Evolutionary conservation across 192 early-diverging fungal genomes (phyloP).

Genomic region (Umbelopsis vinacea): DNA sequence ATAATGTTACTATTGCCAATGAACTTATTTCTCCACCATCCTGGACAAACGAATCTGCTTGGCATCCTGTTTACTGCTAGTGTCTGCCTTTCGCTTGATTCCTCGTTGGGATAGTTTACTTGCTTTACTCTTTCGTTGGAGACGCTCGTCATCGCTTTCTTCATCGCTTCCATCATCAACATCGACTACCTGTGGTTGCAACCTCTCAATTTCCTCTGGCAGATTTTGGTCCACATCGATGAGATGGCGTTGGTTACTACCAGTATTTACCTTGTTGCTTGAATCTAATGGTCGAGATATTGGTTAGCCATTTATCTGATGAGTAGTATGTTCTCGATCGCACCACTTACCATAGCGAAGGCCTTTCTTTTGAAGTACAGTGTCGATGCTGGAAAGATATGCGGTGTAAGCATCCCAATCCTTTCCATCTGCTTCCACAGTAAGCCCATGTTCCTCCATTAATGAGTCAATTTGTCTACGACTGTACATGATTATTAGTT

Average conservation of each 20-base stretch:
- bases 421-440: conserved; percentile 25
- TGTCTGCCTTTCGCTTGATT: conserved; percentile 13
- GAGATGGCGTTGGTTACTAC: not conserved
- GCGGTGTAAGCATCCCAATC: conserved; percentile 48
- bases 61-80: not conserved
- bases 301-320: not conserved
- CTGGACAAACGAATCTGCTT: conserved; percentile 17
- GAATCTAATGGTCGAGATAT: not conserved
- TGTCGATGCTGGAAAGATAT: conserved; percentile 49
- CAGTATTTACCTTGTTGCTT: not conserved
- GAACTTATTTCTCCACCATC: conserved; percentile 1
- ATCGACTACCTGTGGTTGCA: not conserved
- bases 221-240: not conserved
- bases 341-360: conserved; percentile 34
- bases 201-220: conserved; percentile 1
- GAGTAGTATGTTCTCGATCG: not conserved
- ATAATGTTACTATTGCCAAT: not conserved
- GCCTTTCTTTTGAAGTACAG: conserved; percentile 43
- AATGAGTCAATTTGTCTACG: conserved; percentile 42
- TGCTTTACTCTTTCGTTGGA: not conserved
- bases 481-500: conserved; percentile 33
- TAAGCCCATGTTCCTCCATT: conserved; percentile 29
- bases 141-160: conserved; percentile 1
- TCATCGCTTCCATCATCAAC: not conserved
- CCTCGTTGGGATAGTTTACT: not conserved